Conservation (phyloP, 768 basidiomycete genomes). For the Tulasnella sp. region DNA sequence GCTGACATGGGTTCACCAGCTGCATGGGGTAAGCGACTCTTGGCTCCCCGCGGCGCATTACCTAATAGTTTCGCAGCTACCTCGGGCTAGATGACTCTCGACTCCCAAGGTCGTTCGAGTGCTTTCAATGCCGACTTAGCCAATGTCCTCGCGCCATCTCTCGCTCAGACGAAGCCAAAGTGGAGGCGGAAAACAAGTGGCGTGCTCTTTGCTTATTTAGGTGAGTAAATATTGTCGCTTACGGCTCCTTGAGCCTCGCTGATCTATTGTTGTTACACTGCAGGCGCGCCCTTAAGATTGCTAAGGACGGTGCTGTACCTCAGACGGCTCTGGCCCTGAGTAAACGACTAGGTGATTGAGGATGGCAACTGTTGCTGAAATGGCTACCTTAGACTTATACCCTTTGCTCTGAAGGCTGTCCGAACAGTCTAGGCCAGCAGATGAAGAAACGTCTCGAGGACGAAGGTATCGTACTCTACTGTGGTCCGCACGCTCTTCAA, state of each 20-base stretch:
- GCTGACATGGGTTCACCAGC: constrained; percentile 4
- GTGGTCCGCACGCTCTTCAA: not conserved
- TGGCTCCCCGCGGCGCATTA: not conserved
- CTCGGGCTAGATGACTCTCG: constrained; percentile 20
- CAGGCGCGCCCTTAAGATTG: constrained; percentile 25
- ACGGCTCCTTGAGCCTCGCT: not conserved
- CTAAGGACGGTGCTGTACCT: constrained; percentile 13
- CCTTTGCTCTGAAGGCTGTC: constrained; percentile 11
- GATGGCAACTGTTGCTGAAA: not conserved
- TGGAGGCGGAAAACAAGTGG: constrained; percentile 14
- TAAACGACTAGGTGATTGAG: constrained; percentile 7
- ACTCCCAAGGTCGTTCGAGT: constrained; percentile 15
- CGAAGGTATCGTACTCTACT: constrained; percentile 29
- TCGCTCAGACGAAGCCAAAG: not conserved
- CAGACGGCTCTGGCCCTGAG: constrained; percentile 9
- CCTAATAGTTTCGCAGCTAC: constrained; percentile 15
- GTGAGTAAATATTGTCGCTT: not conserved
- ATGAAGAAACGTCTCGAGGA: constrained; percentile 33
- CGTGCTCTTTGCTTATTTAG: not conserved
- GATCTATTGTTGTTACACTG: not conserved
- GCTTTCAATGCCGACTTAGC: constrained; percentile 13
- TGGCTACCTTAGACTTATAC: no score
- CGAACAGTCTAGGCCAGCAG: constrained; percentile 26
- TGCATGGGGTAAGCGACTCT: constrained; percentile 27
- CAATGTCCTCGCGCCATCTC: not conserved